phyloP scores from a whole-genome alignment of 1,284 basidiomycete species.

The Kwoniella shivajii region DNA sequence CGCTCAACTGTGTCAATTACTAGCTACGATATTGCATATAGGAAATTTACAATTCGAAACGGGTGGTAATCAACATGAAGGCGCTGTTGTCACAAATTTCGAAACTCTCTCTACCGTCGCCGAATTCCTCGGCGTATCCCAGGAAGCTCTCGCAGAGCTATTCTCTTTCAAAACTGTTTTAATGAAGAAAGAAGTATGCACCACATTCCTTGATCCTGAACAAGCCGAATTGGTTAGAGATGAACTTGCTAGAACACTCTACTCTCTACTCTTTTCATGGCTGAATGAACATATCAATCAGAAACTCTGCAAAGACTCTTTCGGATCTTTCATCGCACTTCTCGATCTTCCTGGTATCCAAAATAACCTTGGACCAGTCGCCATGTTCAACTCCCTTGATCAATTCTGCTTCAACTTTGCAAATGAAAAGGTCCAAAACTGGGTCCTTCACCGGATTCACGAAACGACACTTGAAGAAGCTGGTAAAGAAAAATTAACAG shows the following conservation, averaged over 20 bases:
- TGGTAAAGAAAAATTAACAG: slow-evolving; percentile 76
- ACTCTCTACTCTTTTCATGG: slow-evolving; percentile 95
- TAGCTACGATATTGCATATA: slow-evolving; percentile 92
- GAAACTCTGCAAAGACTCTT: slow-evolving; percentile 87
- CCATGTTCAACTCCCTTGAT: slow-evolving; percentile 84
- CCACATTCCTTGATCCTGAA: slow-evolving; percentile 92
- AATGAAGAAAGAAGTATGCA: slow-evolving; percentile 92
- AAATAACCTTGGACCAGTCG: slow-evolving; percentile 67
- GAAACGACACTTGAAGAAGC: slow-evolving; percentile 80
- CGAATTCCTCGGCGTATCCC: slow-evolving; percentile 84
- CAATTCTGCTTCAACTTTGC: slow-evolving; percentile 97
- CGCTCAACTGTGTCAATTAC: slow-evolving; percentile 88
- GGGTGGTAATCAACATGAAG: slow-evolving; percentile 77
- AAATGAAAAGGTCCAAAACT: slow-evolving; percentile 85
- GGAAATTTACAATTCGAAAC: slow-evolving; percentile 93
- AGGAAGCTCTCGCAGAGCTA: slow-evolving; percentile 74
- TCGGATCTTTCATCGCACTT: slow-evolving; percentile 87
- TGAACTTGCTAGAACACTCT: slow-evolving; percentile 88
- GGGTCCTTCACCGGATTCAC: slow-evolving; percentile 71
- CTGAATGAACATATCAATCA: slow-evolving; percentile 95
- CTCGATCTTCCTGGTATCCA: slow-evolving; percentile 94
- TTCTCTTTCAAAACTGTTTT: slow-evolving; percentile 90
- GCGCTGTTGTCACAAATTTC: slow-evolving; percentile 79
- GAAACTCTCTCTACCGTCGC: slow-evolving; percentile 80
- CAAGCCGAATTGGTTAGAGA: slow-evolving; percentile 90